Evolutionary conservation across 164 flowering plant species (phyloP), one percentile per base, ranked within the genome.

Genomic region (Paratinospora sagittata): DNA sequence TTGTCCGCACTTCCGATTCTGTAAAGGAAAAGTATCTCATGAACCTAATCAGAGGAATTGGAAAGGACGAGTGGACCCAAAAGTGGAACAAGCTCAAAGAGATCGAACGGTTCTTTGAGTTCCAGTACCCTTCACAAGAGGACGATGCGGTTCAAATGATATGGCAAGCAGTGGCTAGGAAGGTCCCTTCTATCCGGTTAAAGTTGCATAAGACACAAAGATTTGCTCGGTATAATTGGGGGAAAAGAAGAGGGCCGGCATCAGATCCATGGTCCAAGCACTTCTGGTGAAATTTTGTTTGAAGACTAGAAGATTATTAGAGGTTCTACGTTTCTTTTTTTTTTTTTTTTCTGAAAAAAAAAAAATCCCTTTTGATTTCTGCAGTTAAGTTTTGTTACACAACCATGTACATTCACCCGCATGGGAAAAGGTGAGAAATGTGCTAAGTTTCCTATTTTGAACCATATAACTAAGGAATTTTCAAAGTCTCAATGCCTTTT

Each of bases 111-210:
- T 70, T 78, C 37, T 92, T 73, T 26, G 90, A 89, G 85, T 92
- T 72, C 71, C 88, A 73, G 68, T 88, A 82, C 71, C 97, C 97
- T 2, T 87, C 96, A 0, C 74, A 67, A 69, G 81, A 83, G 39
- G 84, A 79, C 21, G 96, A 90, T 74, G 97, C 94, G 19, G 94
- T 92, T 17, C 90, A 90, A 63, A 92, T 92, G 97, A 89, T 92
- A 60, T 92, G 96, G 97, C 85, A 85, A 72, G 96, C 93, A 17
- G 84, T 90, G 21, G 81, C 87, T 0, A 81, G 92, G 2, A 90
- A 86, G 78, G 89, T 84, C 55, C 82, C 93, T 30, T 71, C 79
- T 24, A 47, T 87, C 5, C 78, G 71, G 66, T 63, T 82, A 82
- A 87, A 83, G 78, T 27, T 90, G 8, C 83, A 90, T 75, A 76